A percentile compares a stretch with the other conserved stretches of the same genome.
These are phyloP conservation scores for Cicer judaicum DNA, from an alignment of 306 rosid species.

Conservation along the genomic window DNA sequence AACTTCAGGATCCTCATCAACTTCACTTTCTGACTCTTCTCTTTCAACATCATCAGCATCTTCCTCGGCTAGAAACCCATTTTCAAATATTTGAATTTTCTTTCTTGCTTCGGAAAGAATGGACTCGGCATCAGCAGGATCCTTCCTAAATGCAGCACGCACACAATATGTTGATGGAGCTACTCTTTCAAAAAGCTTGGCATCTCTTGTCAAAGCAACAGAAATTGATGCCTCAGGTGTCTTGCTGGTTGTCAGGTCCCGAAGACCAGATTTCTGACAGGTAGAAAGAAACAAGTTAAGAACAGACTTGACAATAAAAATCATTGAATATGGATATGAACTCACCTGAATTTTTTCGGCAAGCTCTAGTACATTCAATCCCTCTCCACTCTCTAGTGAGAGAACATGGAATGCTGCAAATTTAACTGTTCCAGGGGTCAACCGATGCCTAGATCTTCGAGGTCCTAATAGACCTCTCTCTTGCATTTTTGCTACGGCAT, in stretches of 20 bases:
- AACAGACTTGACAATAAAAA: constrained; percentile 27
- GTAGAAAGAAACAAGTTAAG: constrained; percentile 19
- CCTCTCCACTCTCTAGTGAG: constrained; percentile 86
- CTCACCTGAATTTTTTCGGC: constrained; percentile 99
- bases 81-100: constrained; percentile 90
- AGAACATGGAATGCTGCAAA: constrained; percentile 98
- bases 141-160: constrained; percentile 87
- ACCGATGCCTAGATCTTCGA: constrained; percentile 89
- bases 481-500: constrained; percentile 85
- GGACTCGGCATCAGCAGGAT: constrained; percentile 87
- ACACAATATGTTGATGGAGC: constrained; percentile 98
- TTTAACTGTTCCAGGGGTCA: constrained; percentile 98
- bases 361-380: constrained; percentile 86
- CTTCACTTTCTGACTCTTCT: constrained; percentile 94
- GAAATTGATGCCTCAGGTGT: constrained; percentile 99
- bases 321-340: constrained; percentile 17
- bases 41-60: constrained; percentile 91
- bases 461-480: constrained; percentile 91
- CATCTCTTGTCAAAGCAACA: constrained; percentile 97
- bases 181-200: constrained; percentile 95
- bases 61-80: constrained; percentile 88
- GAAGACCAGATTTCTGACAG: constrained; percentile 90
- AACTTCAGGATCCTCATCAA: constrained; percentile 93
- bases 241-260: constrained; percentile 96
- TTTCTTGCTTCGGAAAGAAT: constrained; percentile 92